Evolutionary conservation across 441 rosid species (phyloP), one percentile per base, ranked within the genome.

Genomic region (Populus hybrid): DNA sequence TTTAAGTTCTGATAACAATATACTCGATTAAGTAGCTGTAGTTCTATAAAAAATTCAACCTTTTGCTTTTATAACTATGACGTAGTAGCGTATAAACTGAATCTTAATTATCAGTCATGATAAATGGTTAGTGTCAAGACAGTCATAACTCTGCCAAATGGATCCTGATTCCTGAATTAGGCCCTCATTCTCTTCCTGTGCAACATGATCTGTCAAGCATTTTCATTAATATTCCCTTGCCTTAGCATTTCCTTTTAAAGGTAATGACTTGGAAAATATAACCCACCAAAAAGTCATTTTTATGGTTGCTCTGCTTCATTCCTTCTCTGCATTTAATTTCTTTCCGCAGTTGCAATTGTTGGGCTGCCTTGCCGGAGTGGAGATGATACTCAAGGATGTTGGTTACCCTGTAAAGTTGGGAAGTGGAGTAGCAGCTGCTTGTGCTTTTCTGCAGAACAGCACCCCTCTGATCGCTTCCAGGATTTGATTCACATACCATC

Each of bases 321-420:
- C 38, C 16, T 34, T 21, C 28, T n/a, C 30, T 42, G 38, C 12
- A 46, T 50, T 5, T 66, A 4, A 30, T 76, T 14, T 24, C 20
- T 66, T 21, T 69, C 46, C 80, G 35, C 88, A 95, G 98, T 77
- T 93, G 88, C 99, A 95, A 95, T 83, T 95, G 69, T 20, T 95
- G 87, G 99, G 96, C 3, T 92, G 97, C 81, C 86, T 95, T 4
- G 98, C 99, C 42, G 99, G 99, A 61, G 99, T 95, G 82, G 99
- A 95, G 93, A 95, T 95, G 98, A 80, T 90, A 83, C 87, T 95
- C 28, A 93, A 85, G 86, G 99, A 95, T 36, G 91, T 94, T 5
- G 98, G 99, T 36, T 92, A 93, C 82, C 99, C 99, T n/a, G 83
- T 95, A 46, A 86, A 88, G 87, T 80, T 93, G 32, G 99, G 99